These are phyloP conservation scores for Colletotrichum euphorbiae DNA, from an alignment of 2,329 filamentous ascomycete species.

Conservation along the genomic window DNA sequence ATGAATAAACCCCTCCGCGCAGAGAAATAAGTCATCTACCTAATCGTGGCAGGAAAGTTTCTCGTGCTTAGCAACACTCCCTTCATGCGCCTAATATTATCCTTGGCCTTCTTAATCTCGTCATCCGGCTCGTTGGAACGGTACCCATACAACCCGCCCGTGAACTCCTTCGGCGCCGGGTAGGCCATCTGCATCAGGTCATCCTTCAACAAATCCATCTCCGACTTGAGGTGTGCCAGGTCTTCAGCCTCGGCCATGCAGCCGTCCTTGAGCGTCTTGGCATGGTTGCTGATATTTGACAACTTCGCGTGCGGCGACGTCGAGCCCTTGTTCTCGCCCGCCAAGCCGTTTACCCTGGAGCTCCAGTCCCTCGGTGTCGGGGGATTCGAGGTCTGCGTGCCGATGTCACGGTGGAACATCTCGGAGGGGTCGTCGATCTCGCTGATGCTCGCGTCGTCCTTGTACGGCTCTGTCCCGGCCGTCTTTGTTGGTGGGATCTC, in stretches of 20 bases:
- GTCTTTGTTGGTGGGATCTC: constrained; percentile 66
- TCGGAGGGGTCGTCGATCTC: constrained; percentile 76
- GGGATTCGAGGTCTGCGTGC: constrained; percentile 75
- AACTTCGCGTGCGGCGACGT: too few species aligned
- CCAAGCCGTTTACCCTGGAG: neutral
- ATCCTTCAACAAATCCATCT: constrained; percentile 69
- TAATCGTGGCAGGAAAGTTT: constrained; percentile 71
- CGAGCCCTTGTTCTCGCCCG: neutral
- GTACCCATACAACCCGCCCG: constrained; percentile 54
- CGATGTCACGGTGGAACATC: constrained; percentile 84
- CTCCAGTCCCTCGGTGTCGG: constrained; percentile 28
- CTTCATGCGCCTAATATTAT: constrained; percentile 83
- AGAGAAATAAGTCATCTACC: constrained; percentile 32
- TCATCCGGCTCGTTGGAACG: constrained; percentile 69
- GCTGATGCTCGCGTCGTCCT: constrained; percentile 41
- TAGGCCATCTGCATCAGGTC: constrained; percentile 74
- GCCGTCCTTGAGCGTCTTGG: constrained; percentile 59
- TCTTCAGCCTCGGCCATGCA: constrained; percentile 59
- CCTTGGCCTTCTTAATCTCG: constrained; percentile 78
- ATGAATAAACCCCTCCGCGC: too few species aligned
- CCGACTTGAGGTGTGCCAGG: constrained; percentile 62
- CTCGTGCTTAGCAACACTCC: constrained; percentile 80
- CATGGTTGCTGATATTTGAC: constrained; percentile 46
- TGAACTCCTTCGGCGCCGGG: constrained; percentile 54
- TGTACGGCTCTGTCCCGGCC: constrained; percentile 23